Evolutionary conservation across 768 basidiomycete species (phyloP).

Genomic region (Lentinula guzmanii): DNA sequence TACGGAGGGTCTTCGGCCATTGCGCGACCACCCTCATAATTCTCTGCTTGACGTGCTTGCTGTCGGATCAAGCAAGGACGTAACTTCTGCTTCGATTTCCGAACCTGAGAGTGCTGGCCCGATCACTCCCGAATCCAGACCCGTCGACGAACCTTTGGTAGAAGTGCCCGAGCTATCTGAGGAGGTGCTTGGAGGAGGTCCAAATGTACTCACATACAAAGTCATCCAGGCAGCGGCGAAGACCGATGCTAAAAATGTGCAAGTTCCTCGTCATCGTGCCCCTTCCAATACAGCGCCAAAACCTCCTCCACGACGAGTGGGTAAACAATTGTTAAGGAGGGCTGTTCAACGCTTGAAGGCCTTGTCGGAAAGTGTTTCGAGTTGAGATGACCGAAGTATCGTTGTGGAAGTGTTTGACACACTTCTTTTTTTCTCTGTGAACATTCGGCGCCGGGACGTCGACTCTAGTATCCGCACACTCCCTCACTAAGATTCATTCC

Average conservation of each 20-base stretch:
- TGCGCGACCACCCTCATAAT: background rate
- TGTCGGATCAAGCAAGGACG: background rate
- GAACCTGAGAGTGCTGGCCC: conserved; percentile 33
- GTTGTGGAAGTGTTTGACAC: conserved; percentile 3
- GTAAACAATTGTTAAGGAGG: conserved; percentile 27
- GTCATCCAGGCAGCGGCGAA: background rate
- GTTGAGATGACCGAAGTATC: conserved; percentile 9
- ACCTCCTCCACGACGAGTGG: conserved; percentile 18
- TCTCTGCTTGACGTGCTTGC: background rate
- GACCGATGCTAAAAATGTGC: background rate
- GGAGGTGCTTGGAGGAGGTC: conserved; percentile 16
- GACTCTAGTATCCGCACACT: background rate
- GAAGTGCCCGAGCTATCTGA: conserved; percentile 38
- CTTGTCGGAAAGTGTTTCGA: conserved; percentile 21
- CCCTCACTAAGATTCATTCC: background rate
- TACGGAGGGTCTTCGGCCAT: background rate
- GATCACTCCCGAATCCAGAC: conserved; percentile 39
- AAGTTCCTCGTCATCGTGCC: background rate
- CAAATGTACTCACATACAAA: background rate
- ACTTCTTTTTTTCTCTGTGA: background rate
- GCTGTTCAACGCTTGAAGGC: conserved; percentile 32
- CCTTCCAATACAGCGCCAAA: conserved; percentile 8
- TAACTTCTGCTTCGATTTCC: background rate
- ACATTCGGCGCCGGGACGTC: background rate
- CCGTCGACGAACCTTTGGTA: conserved; percentile 30